These are phyloP conservation scores for Novymonas esmeraldas DNA, from an alignment of 208 protist genomes.

Conservation along the genomic window DNA sequence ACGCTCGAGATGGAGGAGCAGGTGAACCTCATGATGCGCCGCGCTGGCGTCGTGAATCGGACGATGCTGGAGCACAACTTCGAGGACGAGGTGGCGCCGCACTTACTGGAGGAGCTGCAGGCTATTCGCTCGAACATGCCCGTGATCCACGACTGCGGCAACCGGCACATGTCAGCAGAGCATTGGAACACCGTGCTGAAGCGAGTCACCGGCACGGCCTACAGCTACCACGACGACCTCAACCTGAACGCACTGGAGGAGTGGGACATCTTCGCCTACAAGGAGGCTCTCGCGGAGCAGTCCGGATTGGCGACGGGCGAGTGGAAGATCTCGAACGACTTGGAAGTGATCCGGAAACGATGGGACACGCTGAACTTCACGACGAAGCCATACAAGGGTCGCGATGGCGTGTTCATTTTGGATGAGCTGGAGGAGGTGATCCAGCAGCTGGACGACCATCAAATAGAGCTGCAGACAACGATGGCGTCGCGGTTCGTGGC, in stretches of 20 bases:
- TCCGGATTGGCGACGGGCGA: conserved; percentile 93
- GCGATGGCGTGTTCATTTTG: conserved; percentile 91
- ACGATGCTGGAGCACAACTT: conserved; percentile 81
- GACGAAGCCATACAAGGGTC: conserved; percentile 87
- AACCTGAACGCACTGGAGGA: conserved; percentile 85
- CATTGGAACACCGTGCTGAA: conserved; percentile 95
- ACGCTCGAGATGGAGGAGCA: conserved; percentile 85
- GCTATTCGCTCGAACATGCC: conserved; percentile 77
- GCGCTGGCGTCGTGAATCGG: conserved; percentile 65
- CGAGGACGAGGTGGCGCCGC: conserved; percentile 82
- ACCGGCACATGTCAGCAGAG: conserved; percentile 88
- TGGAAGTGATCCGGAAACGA: conserved; percentile 86
- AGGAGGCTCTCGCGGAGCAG: conserved; percentile 89
- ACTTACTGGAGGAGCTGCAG: conserved; percentile 83
- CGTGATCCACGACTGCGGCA: conserved; percentile 93
- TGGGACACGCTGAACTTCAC: conserved; percentile 84
- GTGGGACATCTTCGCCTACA: conserved; percentile 80
- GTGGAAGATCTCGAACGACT: conserved; percentile 91
- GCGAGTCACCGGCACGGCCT: conserved; percentile 79
- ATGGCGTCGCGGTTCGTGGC: conserved; percentile 92
- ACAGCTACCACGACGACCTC: conserved; percentile 86
- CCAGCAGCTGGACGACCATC: conserved; percentile 93
- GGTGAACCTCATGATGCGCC: conserved; percentile 78
- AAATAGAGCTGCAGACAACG: conserved; percentile 92
- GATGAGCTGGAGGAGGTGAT: conserved; percentile 91